phyloP scores from a whole-genome alignment of 331 rosid species.

The Phaseolus coccineus region DNA sequence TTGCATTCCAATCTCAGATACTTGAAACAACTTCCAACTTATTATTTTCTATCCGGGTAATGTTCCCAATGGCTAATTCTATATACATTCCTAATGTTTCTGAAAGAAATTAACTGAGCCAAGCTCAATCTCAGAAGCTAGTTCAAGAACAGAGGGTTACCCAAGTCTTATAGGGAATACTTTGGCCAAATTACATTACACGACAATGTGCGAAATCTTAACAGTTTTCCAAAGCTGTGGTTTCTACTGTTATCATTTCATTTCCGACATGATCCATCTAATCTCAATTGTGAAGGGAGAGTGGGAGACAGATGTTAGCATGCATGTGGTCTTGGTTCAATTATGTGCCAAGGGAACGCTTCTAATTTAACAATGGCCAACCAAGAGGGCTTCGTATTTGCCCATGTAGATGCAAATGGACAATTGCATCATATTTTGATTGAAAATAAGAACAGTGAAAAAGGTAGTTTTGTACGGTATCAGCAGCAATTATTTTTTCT shows the following conservation, averaged over 20 bases:
- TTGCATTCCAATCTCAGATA: background rate
- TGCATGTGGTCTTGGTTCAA: background rate
- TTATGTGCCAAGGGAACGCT: background rate
- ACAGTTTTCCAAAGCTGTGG: background rate
- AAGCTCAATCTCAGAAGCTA: background rate
- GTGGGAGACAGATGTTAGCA: background rate
- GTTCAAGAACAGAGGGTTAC: background rate
- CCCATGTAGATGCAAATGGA: background rate
- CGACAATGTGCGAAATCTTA: background rate
- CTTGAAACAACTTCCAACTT: background rate
- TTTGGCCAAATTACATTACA: background rate
- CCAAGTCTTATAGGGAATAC: background rate
- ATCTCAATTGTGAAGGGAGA: background rate
- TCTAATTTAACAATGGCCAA: background rate
- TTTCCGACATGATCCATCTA: background rate
- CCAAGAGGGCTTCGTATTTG: background rate
- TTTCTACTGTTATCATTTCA: background rate
- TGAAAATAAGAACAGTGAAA: background rate
- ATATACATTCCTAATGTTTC: background rate
- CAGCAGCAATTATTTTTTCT: slow-evolving; percentile 1
- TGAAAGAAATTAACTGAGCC: background rate
- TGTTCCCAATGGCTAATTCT: background rate
- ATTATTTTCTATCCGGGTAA: background rate
- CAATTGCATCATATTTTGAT: background rate
- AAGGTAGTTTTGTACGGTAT: background rate